Conservation (phyloP, 1,284 basidiomycete species). For the Anthracocystis walkeri region DNA sequence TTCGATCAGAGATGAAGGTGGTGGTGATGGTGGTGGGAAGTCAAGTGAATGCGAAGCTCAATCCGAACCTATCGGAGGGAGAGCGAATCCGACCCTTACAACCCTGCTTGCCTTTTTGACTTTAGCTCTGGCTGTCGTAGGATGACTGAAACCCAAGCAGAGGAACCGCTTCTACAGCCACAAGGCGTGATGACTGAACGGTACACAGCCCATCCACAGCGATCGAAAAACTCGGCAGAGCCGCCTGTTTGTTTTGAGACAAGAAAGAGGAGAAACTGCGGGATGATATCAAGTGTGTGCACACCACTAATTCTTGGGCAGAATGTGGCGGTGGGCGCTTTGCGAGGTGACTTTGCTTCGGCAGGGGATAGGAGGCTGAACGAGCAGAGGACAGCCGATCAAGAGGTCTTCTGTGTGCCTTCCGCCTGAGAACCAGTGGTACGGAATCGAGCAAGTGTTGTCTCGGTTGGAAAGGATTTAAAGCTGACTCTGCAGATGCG, state of each 20-base stretch:
- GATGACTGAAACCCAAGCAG: not conserved
- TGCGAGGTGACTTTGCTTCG: no score
- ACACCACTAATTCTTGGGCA: no score
- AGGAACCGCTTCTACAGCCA: not conserved
- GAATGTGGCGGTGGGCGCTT: no score
- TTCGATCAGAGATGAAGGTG: not conserved
- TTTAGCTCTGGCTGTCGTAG: not conserved
- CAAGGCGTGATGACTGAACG: not conserved
- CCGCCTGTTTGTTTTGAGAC: not conserved
- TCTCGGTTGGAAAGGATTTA: no score
- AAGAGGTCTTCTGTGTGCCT: no score
- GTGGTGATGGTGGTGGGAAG: conserved; percentile 6
- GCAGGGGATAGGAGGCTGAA: no score
- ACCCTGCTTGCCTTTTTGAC: not conserved
- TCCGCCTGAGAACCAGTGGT: no score
- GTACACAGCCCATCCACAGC: not conserved
- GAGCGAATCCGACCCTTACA: not conserved
- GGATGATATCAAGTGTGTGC: no score
- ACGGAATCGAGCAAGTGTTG: no score
- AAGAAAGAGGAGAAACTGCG: not conserved
- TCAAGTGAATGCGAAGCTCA: not conserved
- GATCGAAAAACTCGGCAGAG: not conserved
- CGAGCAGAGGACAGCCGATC: no score
- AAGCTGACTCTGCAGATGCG: no score
- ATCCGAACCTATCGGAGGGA: not conserved